Percentiles rank a stretch among this genome's conserved stretches.
Evolutionary conservation across 345 rosid species (phyloP).

Genomic region (Populus euphratica): DNA sequence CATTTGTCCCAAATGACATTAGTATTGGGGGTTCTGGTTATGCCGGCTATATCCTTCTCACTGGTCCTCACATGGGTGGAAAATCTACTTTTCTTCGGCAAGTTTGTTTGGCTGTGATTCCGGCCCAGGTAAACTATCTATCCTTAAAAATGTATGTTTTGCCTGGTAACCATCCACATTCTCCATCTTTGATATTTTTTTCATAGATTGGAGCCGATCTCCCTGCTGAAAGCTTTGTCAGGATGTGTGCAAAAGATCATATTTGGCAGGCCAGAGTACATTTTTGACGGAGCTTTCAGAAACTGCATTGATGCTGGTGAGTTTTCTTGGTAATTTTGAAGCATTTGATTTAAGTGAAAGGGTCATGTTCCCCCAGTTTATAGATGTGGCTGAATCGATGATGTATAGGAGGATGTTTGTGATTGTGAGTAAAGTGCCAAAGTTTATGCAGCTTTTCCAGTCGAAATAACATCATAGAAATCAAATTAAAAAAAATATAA

Average conservation of each 20-base stretch:
- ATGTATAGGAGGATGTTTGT: neutral
- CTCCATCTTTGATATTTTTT: neutral
- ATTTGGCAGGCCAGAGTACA: conserved; percentile 93
- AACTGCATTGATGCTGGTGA: conserved; percentile 92
- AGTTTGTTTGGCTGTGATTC: conserved; percentile 84
- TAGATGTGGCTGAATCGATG: neutral
- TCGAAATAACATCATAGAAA: neutral
- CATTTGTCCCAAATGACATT: conserved; percentile 85
- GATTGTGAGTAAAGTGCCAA: neutral
- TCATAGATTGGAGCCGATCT: conserved; percentile 87
- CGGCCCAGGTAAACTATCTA: conserved; percentile 66
- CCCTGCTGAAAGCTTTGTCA: conserved; percentile 86
- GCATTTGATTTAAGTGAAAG: neutral
- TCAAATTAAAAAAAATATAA: neutral
- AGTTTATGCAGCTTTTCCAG: neutral
- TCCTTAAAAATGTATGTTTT: conserved; percentile 8
- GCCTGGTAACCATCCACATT: neutral
- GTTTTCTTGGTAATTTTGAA: neutral
- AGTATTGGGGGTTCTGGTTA: conserved; percentile 58
- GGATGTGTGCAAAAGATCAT: conserved; percentile 98
- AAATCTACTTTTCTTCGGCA: conserved; percentile 98
- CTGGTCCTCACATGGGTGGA: conserved; percentile 99
- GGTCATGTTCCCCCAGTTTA: neutral
- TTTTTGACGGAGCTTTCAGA: conserved; percentile 93
- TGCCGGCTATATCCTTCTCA: conserved; percentile 84